Conservation (phyloP, 768 basidiomycete species). For the Russula earlei region DNA sequence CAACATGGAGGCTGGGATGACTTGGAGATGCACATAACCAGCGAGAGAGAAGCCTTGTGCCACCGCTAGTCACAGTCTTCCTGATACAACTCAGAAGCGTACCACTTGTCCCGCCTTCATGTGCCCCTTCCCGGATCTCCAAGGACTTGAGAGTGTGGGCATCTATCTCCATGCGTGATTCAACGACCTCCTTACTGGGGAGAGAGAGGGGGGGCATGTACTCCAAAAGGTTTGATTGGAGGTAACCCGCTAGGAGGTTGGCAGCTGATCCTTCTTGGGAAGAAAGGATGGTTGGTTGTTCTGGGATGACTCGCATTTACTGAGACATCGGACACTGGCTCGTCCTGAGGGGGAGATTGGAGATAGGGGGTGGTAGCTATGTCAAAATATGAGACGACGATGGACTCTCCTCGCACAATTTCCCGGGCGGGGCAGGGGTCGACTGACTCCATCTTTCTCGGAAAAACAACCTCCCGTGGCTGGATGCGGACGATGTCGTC, state of each 20-base stretch:
- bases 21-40: conserved; percentile 56
- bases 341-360: background rate
- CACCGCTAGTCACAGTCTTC: conserved; percentile 68
- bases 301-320: background rate
- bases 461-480: conserved; percentile 76
- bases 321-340: conserved; percentile 17
- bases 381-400: conserved; percentile 43
- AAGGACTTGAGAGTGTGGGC: conserved; percentile 82
- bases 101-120: conserved; percentile 65
- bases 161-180: conserved; percentile 78
- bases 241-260: conserved; percentile 50
- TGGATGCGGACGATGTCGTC: conserved; percentile 77
- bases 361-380: background rate
- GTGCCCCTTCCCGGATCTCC: conserved; percentile 67
- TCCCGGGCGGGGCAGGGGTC: conserved; percentile 38
- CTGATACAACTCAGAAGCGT: conserved; percentile 68
- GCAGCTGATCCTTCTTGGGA: conserved; percentile 47
- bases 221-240: conserved; percentile 62
- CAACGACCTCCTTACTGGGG: conserved; percentile 46
- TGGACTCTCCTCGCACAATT: conserved; percentile 44
- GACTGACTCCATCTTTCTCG: conserved; percentile 30
- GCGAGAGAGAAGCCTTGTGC: conserved; percentile 62
- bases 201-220: conserved; percentile 57
- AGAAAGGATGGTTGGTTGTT: conserved; percentile 22
- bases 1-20: background rate